These are phyloP conservation scores for Globisporangium emineosum DNA, from an alignment of 352 stramenopile genomes.

Conservation along the genomic window DNA sequence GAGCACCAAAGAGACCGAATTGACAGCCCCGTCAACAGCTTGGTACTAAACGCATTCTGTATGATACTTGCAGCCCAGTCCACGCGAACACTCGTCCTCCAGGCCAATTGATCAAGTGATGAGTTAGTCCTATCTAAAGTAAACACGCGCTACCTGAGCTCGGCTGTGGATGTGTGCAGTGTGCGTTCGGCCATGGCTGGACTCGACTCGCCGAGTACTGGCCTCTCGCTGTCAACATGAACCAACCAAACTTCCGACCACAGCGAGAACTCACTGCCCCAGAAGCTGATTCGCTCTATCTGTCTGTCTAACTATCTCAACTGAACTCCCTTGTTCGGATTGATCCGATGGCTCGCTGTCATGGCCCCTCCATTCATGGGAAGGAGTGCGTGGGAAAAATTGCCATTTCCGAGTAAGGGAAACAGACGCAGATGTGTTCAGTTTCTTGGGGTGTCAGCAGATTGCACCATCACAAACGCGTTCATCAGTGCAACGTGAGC, in stretches of 20 bases:
- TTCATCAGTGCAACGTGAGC: conserved; percentile 69
- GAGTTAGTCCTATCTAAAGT: not conserved
- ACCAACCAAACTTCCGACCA: not conserved
- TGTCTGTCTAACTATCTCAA: not conserved
- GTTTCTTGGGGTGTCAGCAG: conserved; percentile 79
- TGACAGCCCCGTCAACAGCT: not conserved
- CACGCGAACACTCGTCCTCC: not conserved
- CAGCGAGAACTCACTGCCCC: not conserved
- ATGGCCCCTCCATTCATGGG: conserved; percentile 12
- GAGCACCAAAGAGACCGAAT: not conserved
- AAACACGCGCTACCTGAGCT: not conserved
- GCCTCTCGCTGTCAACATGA: not conserved
- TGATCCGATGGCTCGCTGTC: not conserved
- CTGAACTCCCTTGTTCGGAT: not conserved
- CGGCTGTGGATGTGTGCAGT: not conserved
- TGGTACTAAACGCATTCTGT: too few relatives aligned
- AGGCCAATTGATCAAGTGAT: not conserved
- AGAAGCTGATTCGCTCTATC: not conserved
- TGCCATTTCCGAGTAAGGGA: conserved; percentile 44
- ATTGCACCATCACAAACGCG: conserved; percentile 66
- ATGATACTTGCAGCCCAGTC: not conserved
- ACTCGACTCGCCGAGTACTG: not conserved
- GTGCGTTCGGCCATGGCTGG: not conserved
- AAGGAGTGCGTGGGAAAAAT: conserved; percentile 47
- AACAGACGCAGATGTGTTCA: conserved; percentile 59